These are phyloP conservation scores for Cutaneotrichosporon curvatum DNA, from an alignment of 1,284 basidiomycete species.

Conservation along the genomic window DNA sequence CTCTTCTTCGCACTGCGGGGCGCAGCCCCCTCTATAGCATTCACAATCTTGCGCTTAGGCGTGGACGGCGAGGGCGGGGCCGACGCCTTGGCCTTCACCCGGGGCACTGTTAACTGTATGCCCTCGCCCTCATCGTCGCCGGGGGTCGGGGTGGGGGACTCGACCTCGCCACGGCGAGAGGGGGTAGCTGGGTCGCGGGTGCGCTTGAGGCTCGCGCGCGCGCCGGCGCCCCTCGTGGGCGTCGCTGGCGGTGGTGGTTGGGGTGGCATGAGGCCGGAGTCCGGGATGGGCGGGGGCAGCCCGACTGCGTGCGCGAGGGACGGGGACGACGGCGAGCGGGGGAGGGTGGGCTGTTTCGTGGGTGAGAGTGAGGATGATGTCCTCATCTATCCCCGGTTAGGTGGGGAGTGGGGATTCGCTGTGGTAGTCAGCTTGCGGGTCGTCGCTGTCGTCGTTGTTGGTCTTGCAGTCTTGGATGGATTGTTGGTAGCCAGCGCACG, in stretches of 20 bases:
- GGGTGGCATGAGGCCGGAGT: conserved; percentile 3
- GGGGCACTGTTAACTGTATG: neutral
- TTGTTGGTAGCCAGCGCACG: no score
- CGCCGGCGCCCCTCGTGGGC: neutral
- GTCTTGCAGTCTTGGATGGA: no score
- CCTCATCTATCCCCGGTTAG: conserved; percentile 1
- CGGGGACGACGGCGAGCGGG: conserved; percentile 6
- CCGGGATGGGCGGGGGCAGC: conserved; percentile 5
- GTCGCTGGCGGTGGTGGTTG: neutral
- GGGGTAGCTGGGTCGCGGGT: neutral
- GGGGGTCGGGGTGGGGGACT: conserved; percentile 1
- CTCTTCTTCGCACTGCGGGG: conserved; percentile 20
- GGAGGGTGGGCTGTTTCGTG: neutral
- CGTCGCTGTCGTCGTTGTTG: no score
- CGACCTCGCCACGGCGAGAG: conserved; percentile 7
- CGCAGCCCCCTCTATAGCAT: conserved; percentile 11
- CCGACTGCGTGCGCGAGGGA: conserved; percentile 9
- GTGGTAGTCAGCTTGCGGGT: no score
- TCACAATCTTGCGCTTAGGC: conserved; percentile 16
- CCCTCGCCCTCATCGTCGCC: neutral
- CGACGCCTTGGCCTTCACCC: neutral
- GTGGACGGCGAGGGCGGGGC: conserved; percentile 2
- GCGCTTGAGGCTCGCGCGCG: conserved; percentile 1
- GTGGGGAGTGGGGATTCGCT: no score
- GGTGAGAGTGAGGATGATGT: neutral